Conservation (phyloP, 768 basidiomycete species). For the Lactarius sp. region DNA sequence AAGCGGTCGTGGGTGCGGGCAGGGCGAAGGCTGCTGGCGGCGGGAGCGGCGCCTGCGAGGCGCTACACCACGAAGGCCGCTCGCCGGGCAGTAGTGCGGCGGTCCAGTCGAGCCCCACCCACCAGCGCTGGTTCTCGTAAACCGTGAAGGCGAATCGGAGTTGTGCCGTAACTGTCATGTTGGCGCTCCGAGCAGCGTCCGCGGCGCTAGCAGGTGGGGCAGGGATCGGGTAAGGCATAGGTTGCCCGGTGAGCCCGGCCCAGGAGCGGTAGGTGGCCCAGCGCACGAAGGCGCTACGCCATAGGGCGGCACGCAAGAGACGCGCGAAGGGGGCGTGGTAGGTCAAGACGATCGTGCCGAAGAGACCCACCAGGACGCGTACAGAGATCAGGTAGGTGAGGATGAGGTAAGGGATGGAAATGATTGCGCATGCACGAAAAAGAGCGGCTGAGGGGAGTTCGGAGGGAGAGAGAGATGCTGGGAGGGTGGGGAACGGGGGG, state of each 20-base stretch:
- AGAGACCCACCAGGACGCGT: conserved; percentile 53
- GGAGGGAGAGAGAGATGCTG: conserved; percentile 31
- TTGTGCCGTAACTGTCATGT: conserved; percentile 1
- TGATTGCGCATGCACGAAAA: conserved; percentile 50
- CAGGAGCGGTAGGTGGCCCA: conserved; percentile 51
- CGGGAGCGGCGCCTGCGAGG: conserved; percentile 52
- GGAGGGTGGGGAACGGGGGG: conserved; percentile 36
- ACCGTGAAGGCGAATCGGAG: conserved; percentile 84
- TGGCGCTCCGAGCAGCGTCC: neutral
- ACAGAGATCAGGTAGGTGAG: conserved; percentile 59
- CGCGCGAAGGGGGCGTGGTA: conserved; percentile 66
- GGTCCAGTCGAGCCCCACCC: conserved; percentile 97
- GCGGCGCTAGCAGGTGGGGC: conserved; percentile 33
- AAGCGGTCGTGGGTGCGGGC: conserved; percentile 56
- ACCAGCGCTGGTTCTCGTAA: conserved; percentile 95
- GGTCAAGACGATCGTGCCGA: conserved; percentile 53
- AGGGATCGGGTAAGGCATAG: conserved; percentile 39
- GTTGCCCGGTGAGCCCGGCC: conserved; percentile 51
- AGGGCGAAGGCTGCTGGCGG: conserved; percentile 67
- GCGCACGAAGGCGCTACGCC: conserved; percentile 63
- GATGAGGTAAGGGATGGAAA: conserved; percentile 63
- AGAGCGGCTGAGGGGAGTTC: conserved; percentile 35
- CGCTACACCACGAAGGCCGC: conserved; percentile 80
- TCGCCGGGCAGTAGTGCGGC: conserved; percentile 86
- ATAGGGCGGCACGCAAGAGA: conserved; percentile 50